phyloP scores from a whole-genome alignment of 495 filamentous ascomycete genomes.

The Neurospora sublineolata region DNA sequence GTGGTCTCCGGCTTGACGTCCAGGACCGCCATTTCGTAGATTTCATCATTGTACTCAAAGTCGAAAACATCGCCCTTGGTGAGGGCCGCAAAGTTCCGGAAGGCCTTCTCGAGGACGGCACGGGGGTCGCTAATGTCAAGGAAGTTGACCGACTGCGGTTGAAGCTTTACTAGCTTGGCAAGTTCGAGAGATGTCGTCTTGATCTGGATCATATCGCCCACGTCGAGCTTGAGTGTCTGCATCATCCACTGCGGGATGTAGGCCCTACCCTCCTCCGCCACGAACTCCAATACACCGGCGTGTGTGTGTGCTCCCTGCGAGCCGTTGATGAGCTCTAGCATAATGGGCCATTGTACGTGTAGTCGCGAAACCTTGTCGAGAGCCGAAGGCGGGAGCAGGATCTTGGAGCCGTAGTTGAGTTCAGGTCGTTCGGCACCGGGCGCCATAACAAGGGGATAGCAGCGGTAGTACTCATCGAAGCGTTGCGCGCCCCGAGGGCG shows the following conservation, averaged over 20 bases:
- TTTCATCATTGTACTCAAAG: slow-evolving; percentile 86
- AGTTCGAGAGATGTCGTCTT: slow-evolving; percentile 85
- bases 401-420: slow-evolving; percentile 93
- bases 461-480: slow-evolving; percentile 96
- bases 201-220: slow-evolving; percentile 87
- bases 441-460: slow-evolving; percentile 88
- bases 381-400: slow-evolving; percentile 87
- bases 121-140: slow-evolving; percentile 95
- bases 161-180: slow-evolving; percentile 86
- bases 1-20: slow-evolving; percentile 77
- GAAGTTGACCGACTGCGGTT: slow-evolving; percentile 82
- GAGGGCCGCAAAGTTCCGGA: slow-evolving; percentile 86
- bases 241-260: slow-evolving; percentile 98
- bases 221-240: slow-evolving; percentile 77
- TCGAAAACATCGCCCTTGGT: slow-evolving; percentile 89
- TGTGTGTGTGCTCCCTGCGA: slow-evolving; percentile 68
- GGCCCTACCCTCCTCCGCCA: slow-evolving; percentile 91
- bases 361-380: slow-evolving; percentile 89
- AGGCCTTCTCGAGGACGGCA: slow-evolving; percentile 92
- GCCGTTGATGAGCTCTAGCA: slow-evolving; percentile 90
- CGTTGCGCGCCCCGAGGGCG: slow-evolving; percentile 35
- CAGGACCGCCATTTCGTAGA: slow-evolving; percentile 83
- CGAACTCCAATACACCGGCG: slow-evolving; percentile 92
- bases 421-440: slow-evolving; percentile 83
- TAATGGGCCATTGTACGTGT: slow-evolving; percentile 96